Evolutionary conservation across 2,329 filamentous ascomycete species (phyloP), one percentile per base, ranked within the genome.

Genomic region (Beauveria brongniartii): DNA sequence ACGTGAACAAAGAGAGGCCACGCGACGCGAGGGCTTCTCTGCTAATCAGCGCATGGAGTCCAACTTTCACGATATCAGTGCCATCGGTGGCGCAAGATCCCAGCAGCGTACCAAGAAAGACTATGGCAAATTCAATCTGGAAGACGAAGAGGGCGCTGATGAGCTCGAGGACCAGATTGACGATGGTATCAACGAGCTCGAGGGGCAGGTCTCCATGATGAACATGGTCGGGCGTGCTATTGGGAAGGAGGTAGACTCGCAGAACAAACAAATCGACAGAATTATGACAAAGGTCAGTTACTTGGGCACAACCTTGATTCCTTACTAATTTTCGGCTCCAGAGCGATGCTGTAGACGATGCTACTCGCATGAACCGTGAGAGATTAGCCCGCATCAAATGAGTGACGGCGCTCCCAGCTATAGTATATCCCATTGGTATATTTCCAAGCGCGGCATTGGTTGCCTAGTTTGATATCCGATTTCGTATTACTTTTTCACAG

Each of bases 341-440:
- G 90, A 93, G 87, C 75, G 91, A 96, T 72, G 82, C 80, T 67
- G 90, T 96, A 66, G 89, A 92, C 73, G 89, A 93, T 66, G 84
- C 89, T 70, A 90, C 93, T 68, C 85, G 85, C 62, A 85, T 91
- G 82, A 92, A 92, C 78, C 81, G 88, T 65, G 85, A 87, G 68
- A 82, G 85, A 67, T 72, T 92, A 72, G 85, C 88, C 68, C 81
- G 87, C 55, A 86, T 88, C 62, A 76, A 71, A 61, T 78, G 30
- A 34, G 30, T 34, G 12, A 34, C 30, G 30, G 26, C n/a, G 40
- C 18, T 12, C 9, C 7, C 8, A 14, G n/a, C 44, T 47, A 3
- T 20, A 46, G 26, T 34, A 26, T n/a, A 34, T 28, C 3, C 14
- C 6, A 20, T 2, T 40, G 40, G 30, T 18, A 43, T 43, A 54